A percentile compares a stretch with the other conserved stretches of the same genome.
phyloP scores from a whole-genome alignment of 495 filamentous ascomycete species.

The Penicillium bialowiezense region DNA sequence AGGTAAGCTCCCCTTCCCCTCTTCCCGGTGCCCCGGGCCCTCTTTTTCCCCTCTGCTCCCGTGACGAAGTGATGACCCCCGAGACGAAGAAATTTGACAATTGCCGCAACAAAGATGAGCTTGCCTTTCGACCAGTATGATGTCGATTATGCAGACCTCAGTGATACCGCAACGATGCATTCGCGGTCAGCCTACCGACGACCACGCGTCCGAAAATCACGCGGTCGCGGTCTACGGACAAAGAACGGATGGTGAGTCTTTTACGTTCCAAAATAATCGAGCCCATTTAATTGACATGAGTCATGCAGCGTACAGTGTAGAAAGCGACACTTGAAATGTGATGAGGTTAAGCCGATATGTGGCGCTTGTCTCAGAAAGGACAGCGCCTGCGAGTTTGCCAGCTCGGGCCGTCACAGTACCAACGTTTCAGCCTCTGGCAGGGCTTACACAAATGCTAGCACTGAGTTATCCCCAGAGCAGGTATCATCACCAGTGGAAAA shows the following conservation, averaged over 20 bases:
- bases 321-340: constrained; percentile 18
- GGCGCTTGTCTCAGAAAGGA: constrained; percentile 12
- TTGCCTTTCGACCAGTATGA: too few species aligned
- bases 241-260: constrained; percentile 9
- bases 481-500: not conserved
- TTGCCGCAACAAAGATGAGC: too few species aligned
- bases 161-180: too few species aligned
- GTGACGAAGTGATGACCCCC: too few species aligned
- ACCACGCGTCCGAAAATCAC: too few species aligned
- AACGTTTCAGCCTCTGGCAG: not conserved
- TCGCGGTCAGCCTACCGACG: too few species aligned
- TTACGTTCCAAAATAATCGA: not conserved
- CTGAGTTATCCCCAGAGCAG: too few species aligned
- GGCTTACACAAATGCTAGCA: not conserved
- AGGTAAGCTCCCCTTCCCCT: too few species aligned
- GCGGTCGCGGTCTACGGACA: constrained; percentile 8
- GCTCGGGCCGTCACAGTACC: not conserved
- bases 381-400: constrained; percentile 1
- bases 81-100: too few species aligned
- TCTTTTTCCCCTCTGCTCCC: too few species aligned
- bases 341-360: constrained; percentile 17
- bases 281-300: not conserved
- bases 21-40: too few species aligned
- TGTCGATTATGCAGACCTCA: too few species aligned
- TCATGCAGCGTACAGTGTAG: constrained; percentile 11